phyloP scores from a whole-genome alignment of 2,329 filamentous ascomycete genomes.

The Hypoxylon sp. region DNA sequence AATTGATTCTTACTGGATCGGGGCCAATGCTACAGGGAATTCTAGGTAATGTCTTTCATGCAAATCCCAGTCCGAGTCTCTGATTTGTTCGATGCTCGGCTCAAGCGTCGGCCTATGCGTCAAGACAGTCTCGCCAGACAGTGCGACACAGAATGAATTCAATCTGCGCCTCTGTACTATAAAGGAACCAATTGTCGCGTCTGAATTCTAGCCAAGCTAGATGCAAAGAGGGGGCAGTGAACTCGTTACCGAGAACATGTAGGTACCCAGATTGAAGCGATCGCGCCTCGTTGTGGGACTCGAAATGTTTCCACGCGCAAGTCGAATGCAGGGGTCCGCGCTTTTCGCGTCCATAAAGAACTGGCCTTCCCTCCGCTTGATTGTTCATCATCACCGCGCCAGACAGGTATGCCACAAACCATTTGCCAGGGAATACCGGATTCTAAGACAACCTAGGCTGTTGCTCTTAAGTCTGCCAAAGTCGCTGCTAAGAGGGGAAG shows the following conservation, averaged over 20 bases:
- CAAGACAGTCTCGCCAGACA: constrained; percentile 44
- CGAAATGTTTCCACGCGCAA: constrained; percentile 52
- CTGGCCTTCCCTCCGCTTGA: constrained; percentile 36
- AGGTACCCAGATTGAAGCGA: constrained; percentile 27
- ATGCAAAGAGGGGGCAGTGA: constrained; percentile 34
- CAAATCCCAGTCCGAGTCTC: constrained; percentile 34
- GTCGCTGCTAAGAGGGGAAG: neutral
- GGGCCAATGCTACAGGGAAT: constrained; percentile 42
- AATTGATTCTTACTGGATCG: constrained; percentile 38
- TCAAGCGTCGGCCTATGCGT: constrained; percentile 26
- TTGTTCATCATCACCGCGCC: constrained; percentile 30
- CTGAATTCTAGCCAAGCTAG: constrained; percentile 40
- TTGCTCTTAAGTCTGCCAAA: constrained; percentile 7
- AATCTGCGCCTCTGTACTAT: constrained; percentile 38
- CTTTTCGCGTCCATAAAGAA: constrained; percentile 52
- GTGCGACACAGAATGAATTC: constrained; percentile 18
- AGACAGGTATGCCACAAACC: constrained; percentile 32
- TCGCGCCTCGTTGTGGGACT: constrained; percentile 39
- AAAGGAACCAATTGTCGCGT: constrained; percentile 53
- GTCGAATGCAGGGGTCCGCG: constrained; percentile 46
- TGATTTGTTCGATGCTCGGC: constrained; percentile 39
- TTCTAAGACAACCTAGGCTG: constrained; percentile 29
- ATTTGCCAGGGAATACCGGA: constrained; percentile 33
- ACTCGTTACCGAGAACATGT: constrained; percentile 26
- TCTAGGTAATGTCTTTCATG: constrained; percentile 45